phyloP scores from a whole-genome alignment of 495 filamentous ascomycete genomes.

The Bombardia bombarda region DNA sequence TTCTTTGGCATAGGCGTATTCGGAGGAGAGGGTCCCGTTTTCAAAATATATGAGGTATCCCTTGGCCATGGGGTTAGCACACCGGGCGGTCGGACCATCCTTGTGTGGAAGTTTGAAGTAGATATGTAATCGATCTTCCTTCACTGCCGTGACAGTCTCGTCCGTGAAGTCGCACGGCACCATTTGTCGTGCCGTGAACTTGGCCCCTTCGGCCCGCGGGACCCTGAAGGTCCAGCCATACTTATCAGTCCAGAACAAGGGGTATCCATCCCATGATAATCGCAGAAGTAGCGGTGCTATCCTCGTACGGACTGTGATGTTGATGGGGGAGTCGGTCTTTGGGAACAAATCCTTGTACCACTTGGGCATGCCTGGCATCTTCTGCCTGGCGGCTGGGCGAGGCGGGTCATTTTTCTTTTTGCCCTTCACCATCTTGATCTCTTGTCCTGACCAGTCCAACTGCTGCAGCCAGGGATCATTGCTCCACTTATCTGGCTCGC shows the following conservation, averaged over 20 bases:
- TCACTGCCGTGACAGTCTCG: constrained; percentile 55
- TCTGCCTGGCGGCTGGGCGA: constrained; percentile 72
- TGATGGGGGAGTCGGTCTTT: constrained; percentile 54
- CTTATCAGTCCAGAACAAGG: constrained; percentile 86
- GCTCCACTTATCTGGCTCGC: constrained; percentile 53
- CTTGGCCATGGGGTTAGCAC: constrained; percentile 81
- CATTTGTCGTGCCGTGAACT: constrained; percentile 64
- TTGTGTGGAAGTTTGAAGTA: constrained; percentile 98
- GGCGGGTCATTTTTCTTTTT: constrained; percentile 78
- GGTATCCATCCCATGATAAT: constrained; percentile 81
- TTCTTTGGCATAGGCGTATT: constrained; percentile 83
- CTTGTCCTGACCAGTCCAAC: constrained; percentile 91
- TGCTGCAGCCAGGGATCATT: constrained; percentile 87
- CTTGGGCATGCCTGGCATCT: constrained; percentile 86
- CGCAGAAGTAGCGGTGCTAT: constrained; percentile 81
- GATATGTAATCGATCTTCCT: constrained; percentile 53
- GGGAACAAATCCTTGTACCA: constrained; percentile 93
- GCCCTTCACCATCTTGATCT: constrained; percentile 81
- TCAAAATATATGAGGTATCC: constrained; percentile 87
- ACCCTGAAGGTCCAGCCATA: constrained; percentile 90
- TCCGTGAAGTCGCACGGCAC: constrained; percentile 67
- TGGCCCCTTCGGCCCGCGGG: constrained; percentile 49
- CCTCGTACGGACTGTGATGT: constrained; percentile 77
- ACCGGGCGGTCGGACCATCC: constrained; percentile 79
- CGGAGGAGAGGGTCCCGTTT: constrained; percentile 74